Percentiles rank a stretch among this genome's conserved stretches.
Conservation (phyloP, 139 green algal genomes). For the Auxenochlorella pyrenoidosa region DNA sequence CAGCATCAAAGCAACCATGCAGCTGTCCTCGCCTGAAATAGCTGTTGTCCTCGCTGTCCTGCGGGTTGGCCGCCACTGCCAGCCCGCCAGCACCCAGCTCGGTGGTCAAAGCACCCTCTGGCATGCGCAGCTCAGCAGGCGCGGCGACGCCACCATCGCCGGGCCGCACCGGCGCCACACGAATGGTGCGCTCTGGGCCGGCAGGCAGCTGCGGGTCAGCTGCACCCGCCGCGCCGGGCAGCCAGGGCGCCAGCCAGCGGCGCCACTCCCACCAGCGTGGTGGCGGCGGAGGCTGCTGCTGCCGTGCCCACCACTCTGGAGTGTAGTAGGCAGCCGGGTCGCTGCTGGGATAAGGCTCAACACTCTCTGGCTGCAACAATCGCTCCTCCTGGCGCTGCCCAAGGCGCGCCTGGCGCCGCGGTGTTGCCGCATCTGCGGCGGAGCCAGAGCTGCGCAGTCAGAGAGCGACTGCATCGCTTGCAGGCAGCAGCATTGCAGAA, state of each 20-base stretch:
- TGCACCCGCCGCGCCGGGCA: not conserved
- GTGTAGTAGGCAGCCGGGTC: not conserved
- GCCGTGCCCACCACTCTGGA: not conserved
- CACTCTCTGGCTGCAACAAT: not conserved
- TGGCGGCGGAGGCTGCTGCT: not conserved
- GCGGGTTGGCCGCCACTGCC: not conserved
- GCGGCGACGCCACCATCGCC: not conserved
- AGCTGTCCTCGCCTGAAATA: not conserved
- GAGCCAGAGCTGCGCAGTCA: too few species aligned
- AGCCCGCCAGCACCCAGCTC: constrained; percentile 17
- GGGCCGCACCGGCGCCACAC: constrained; percentile 7
- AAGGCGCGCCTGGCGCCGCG: not conserved
- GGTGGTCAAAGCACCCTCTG: not conserved
- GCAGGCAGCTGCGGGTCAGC: not conserved
- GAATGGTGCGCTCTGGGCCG: not conserved
- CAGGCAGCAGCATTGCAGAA: not conserved
- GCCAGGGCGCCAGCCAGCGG: not conserved
- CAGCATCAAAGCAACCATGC: too few species aligned
- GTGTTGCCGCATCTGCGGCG: not conserved
- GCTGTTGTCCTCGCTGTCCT: not conserved
- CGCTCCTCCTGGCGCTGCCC: not conserved
- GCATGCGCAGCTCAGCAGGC: constrained; percentile 19
- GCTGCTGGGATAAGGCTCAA: not conserved
- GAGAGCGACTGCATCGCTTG: not conserved
- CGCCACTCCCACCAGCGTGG: not conserved